A percentile compares a stretch with the other conserved stretches of the same genome.
Conservation (phyloP, 257 asterid species). For the Schizonepeta tenuifolia region DNA sequence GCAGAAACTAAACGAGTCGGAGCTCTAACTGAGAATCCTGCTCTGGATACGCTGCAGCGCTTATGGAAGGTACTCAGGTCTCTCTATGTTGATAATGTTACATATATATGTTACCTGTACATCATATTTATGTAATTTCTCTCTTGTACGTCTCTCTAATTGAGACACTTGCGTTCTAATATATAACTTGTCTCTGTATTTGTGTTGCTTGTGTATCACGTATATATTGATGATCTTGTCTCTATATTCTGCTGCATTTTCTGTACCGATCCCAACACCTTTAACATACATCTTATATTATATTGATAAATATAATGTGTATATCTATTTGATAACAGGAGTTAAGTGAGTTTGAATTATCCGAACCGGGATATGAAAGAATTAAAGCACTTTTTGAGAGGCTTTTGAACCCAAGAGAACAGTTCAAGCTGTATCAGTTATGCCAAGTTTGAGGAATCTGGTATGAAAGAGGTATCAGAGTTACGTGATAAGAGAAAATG, state of each 20-base stretch:
- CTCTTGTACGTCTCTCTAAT: too few relatives aligned
- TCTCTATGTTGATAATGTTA: too few relatives aligned
- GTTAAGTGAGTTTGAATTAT: conserved; percentile 86
- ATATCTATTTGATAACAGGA: conserved; percentile 53
- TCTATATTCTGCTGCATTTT: too few relatives aligned
- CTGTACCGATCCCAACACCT: too few relatives aligned
- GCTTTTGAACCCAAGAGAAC: conserved; percentile 86
- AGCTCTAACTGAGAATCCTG: conserved; percentile 82
- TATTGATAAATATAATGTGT: too few relatives aligned
- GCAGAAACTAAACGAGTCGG: conserved; percentile 88
- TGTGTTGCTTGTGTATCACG: too few relatives aligned
- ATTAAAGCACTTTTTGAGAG: conserved; percentile 84
- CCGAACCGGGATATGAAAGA: conserved; percentile 73
- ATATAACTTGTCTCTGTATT: neutral
- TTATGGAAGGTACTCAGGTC: conserved; percentile 73
- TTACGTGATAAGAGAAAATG: conserved; percentile 52
- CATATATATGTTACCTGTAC: neutral
- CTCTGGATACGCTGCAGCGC: conserved; percentile 88
- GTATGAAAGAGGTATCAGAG: conserved; percentile 54
- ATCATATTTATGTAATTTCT: neutral
- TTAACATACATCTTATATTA: too few relatives aligned
- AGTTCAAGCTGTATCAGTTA: conserved; percentile 88
- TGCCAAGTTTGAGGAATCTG: conserved; percentile 88
- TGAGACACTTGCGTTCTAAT: too few relatives aligned
- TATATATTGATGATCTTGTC: too few relatives aligned